phyloP scores from a whole-genome alignment of 257 asterid species.

The Paraleonurus japonicus region DNA sequence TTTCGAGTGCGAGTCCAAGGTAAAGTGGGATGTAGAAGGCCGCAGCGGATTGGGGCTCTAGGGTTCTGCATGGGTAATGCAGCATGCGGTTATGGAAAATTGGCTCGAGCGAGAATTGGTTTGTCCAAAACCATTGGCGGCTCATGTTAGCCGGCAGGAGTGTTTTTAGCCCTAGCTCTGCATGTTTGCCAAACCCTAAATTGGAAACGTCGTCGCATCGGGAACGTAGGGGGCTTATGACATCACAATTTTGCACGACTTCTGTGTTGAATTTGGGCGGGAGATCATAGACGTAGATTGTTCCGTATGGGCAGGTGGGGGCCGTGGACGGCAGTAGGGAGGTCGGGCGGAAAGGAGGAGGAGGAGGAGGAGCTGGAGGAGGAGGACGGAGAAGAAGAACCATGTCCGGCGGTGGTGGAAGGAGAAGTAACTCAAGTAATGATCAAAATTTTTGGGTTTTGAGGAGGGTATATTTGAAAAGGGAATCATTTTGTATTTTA shows the following conservation, averaged over 20 bases:
- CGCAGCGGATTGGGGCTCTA: conserved; percentile 40
- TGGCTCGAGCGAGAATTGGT: conserved; percentile 43
- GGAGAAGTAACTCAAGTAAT: neutral
- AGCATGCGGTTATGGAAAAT: conserved; percentile 47
- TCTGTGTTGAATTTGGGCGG: conserved; percentile 42
- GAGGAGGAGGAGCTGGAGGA: conserved; percentile 25
- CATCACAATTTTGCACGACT: conserved; percentile 33
- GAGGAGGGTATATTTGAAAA: no score
- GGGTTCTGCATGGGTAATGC: conserved; percentile 43
- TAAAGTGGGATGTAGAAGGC: conserved; percentile 59
- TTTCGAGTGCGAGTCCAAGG: conserved; percentile 56
- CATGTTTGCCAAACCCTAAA: conserved; percentile 45
- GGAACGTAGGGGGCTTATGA: conserved; percentile 38
- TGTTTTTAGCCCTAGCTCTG: conserved; percentile 33
- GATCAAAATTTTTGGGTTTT: neutral
- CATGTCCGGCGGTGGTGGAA: conserved; percentile 22
- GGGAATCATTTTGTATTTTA: no score
- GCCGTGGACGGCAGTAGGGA: conserved; percentile 5
- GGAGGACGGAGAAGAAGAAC: conserved; percentile 31
- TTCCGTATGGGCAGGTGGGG: conserved; percentile 38
- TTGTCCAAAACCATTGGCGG: conserved; percentile 51
- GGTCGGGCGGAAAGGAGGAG: conserved; percentile 20
- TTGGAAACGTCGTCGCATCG: conserved; percentile 40
- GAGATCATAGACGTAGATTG: conserved; percentile 46
- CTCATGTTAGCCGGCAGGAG: conserved; percentile 35